These are phyloP conservation scores for Groenewaldozyma auringiensis DNA, from an alignment of 1,139 yeast species.

Conservation along the genomic window DNA sequence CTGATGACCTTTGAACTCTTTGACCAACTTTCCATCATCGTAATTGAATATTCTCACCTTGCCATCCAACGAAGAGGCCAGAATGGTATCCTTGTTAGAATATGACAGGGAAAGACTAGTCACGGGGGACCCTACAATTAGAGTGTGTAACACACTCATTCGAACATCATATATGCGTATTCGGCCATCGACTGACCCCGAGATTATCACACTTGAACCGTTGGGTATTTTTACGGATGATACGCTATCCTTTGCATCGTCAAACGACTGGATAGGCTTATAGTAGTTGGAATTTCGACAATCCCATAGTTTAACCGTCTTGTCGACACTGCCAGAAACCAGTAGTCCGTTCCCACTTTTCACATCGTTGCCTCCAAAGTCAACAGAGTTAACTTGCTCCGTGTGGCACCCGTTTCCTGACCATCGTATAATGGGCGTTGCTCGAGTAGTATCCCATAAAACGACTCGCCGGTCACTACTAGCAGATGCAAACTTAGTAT, in stretches of 20 bases:
- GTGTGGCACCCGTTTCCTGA: conserved; percentile 24
- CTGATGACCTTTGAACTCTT: conserved; percentile 25
- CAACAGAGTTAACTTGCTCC: conserved; percentile 28
- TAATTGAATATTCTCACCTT: conserved; percentile 25
- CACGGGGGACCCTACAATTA: conserved; percentile 27
- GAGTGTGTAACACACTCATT: conserved; percentile 25
- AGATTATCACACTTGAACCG: conserved; percentile 19
- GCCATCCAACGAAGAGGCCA: conserved; percentile 26
- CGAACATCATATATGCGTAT: conserved; percentile 32
- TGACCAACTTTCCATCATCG: conserved; percentile 22
- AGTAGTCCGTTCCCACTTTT: conserved; percentile 26
- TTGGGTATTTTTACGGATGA: conserved; percentile 22
- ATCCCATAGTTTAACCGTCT: conserved; percentile 34
- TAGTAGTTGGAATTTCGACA: conserved; percentile 15
- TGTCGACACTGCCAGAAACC: conserved; percentile 31
- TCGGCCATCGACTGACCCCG: conserved; percentile 34
- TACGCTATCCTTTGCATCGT: conserved; percentile 32
- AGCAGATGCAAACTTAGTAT: conserved; percentile 28
- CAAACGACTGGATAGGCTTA: conserved; percentile 29
- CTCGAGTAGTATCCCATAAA: conserved; percentile 32
- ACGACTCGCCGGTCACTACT: conserved; percentile 33
- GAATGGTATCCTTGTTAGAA: conserved; percentile 5
- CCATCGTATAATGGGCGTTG: conserved; percentile 23
- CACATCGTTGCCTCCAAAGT: conserved; percentile 13
- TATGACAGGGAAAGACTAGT: conserved; percentile 19